Evolutionary conservation across 345 rosid species (phyloP).

Genomic region (Pugionium cornutum): DNA sequence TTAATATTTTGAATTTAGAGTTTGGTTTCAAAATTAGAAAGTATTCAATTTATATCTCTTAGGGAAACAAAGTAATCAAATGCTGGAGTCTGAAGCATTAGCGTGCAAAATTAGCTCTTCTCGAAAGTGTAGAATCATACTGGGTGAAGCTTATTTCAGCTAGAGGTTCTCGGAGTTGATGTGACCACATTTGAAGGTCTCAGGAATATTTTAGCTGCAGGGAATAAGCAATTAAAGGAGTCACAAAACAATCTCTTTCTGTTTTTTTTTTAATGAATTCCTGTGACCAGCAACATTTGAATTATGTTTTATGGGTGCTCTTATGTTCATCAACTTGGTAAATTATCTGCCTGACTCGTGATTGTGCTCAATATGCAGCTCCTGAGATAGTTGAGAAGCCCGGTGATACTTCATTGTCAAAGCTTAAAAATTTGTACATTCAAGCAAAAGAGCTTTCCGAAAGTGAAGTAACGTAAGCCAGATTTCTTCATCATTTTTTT

Average conservation of each 20-base stretch:
- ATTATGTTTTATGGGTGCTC: neutral
- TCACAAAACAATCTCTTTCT: neutral
- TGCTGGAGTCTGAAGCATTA: neutral
- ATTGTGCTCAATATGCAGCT: constrained; percentile 50
- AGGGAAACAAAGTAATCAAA: constrained; percentile 20
- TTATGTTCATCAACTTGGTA: constrained; percentile 4
- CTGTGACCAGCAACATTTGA: neutral
- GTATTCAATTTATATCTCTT: neutral
- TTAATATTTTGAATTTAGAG: neutral
- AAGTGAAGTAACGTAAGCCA: constrained; percentile 71
- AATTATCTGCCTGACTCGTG: constrained; percentile 20
- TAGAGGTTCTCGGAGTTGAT: constrained; percentile 6
- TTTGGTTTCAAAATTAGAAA: neutral
- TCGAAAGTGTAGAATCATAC: neutral
- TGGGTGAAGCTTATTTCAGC: constrained; percentile 1
- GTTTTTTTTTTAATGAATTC: neutral
- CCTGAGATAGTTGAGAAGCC: constrained; percentile 95
- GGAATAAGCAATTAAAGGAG: neutral
- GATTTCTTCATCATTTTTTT: constrained; percentile 4
- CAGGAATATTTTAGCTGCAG: neutral
- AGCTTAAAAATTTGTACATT: constrained; percentile 57
- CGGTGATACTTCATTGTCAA: constrained; percentile 69
- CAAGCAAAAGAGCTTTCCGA: constrained; percentile 89
- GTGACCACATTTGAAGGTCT: constrained; percentile 1
- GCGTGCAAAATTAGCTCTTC: neutral